Evolutionary conservation across 2,329 filamentous ascomycete species (phyloP), one percentile per base, ranked within the genome.

Genomic region (Pyrenochaeta sp.): DNA sequence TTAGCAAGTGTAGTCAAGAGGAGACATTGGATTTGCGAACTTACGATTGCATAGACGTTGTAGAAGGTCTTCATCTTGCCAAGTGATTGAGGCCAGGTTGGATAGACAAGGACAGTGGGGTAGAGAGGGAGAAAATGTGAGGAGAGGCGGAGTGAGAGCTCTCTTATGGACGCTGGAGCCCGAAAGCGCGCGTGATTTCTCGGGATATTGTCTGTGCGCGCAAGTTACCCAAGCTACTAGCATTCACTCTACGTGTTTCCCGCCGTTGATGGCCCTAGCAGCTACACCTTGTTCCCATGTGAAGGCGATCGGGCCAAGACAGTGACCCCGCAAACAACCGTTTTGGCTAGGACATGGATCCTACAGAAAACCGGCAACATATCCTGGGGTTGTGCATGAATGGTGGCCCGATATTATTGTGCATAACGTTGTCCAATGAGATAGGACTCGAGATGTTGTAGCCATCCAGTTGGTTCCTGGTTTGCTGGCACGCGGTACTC

Each of bases 21-120:
- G 4, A 24, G 8, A 10, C 28, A 28, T 51, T 43, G 28, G 15
- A 19, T 48, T 37, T 39, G 7, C 10, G 36, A 19, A 39, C 36
- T 39, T 39, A 39, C 36, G 28, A 62, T 88, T 61, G 82, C 80
- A 72, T 88, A 88, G 48, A 88, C 80, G 70, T 85, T 87, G 58
- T 77, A 77, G 62, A 72, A 74, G 15, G 72, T 75, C 62, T 73
- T 74, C 73, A 76, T 76, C 58, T 67, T 71, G 66, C 58, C 66
- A 62, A 62, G 56, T 51, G 54, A 45, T 48, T 54, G 50, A 44
- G 22, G 52, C 51, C 43, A 60, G 50, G 19, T n/a, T 62, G 42
- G 57, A 49, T 59, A 43, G 57, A 56, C 24, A 36, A 34, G 58
- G 37, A 62, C 52, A 37, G 32, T 52, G 19, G 25, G 51, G 32